These are phyloP conservation scores for Ustilago shanxiensis DNA, from an alignment of 1,284 basidiomycete species.

Conservation along the genomic window DNA sequence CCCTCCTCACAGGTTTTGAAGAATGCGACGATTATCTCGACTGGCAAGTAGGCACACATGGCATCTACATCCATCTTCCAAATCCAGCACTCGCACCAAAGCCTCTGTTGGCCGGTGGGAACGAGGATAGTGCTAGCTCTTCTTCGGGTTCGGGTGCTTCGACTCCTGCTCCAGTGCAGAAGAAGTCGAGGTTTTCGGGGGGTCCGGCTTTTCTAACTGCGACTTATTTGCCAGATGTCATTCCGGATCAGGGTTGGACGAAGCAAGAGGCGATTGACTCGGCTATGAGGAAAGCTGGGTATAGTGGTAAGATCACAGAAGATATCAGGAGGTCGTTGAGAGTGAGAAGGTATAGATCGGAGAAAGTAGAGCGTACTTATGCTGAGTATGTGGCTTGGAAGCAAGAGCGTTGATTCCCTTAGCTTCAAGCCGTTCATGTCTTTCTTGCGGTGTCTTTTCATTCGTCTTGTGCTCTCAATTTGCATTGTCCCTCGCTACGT, in stretches of 20 bases:
- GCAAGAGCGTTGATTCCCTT: conserved; percentile 5
- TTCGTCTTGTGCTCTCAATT: too few relatives aligned
- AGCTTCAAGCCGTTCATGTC: background rate
- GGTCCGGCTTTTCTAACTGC: conserved; percentile 77
- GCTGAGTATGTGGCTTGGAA: conserved; percentile 75
- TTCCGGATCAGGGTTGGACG: conserved; percentile 91
- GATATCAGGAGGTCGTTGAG: conserved; percentile 82
- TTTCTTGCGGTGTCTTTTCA: background rate
- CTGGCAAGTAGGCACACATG: conserved; percentile 92
- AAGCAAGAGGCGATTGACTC: conserved; percentile 88
- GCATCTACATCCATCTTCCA: conserved; percentile 88
- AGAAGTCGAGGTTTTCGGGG: conserved; percentile 10
- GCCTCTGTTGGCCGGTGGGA: conserved; percentile 69
- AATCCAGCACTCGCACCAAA: conserved; percentile 77
- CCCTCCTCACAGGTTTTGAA: conserved; percentile 92
- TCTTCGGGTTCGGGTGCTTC: conserved; percentile 74
- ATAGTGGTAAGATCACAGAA: conserved; percentile 81
- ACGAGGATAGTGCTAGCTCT: conserved; percentile 74
- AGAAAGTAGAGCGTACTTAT: conserved; percentile 79
- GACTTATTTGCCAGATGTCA: conserved; percentile 94
- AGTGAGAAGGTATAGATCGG: conserved; percentile 87
- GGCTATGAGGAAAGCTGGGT: conserved; percentile 92
- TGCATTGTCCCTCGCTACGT: too few relatives aligned
- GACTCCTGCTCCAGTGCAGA: conserved; percentile 28
- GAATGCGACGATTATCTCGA: conserved; percentile 85